phyloP scores from a whole-genome alignment of 306 rosid species.

The Albizia julibrissin region DNA sequence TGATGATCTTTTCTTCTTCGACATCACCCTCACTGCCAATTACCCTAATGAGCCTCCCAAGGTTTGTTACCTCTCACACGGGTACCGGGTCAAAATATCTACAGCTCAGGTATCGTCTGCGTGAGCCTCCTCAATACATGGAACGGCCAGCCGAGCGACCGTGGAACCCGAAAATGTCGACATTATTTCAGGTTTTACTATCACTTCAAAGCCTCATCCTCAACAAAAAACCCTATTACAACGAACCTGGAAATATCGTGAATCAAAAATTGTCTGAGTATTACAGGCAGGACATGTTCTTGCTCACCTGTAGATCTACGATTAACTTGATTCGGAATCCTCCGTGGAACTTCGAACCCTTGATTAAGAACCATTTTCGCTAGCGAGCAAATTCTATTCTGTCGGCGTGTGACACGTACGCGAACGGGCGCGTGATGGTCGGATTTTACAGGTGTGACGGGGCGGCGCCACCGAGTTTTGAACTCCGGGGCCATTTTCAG shows the following conservation, averaged over 20 bases:
- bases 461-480: not conserved
- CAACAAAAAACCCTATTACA: slow-evolving; percentile 53
- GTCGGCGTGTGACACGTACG: slow-evolving; percentile 46
- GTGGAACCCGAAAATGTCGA: slow-evolving; percentile 48
- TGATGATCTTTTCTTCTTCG: slow-evolving; percentile 61
- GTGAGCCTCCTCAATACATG: slow-evolving; percentile 66
- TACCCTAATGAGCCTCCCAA: slow-evolving; percentile 51
- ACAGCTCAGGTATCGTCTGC: slow-evolving; percentile 38
- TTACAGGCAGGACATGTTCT: slow-evolving; percentile 43
- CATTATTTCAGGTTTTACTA: slow-evolving; percentile 51
- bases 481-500: slow-evolving; percentile 28
- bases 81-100: slow-evolving; percentile 42
- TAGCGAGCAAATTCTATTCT: slow-evolving; percentile 33
- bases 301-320: slow-evolving; percentile 28
- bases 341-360: slow-evolving; percentile 41
- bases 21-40: slow-evolving; percentile 38
- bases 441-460: slow-evolving; percentile 27
- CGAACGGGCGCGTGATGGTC: slow-evolving; percentile 30
- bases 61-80: slow-evolving; percentile 45
- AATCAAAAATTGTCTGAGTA: slow-evolving; percentile 20
- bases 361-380: slow-evolving; percentile 32
- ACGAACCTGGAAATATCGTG: slow-evolving; percentile 40
- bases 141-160: slow-evolving; percentile 15
- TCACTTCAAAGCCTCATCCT: slow-evolving; percentile 67
- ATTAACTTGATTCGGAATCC: slow-evolving; percentile 30